Percentiles rank a stretch among this genome's conserved stretches.
phyloP scores from a whole-genome alignment of 2,329 filamentous ascomycete species.

The Amylocarpus encephaloides region DNA sequence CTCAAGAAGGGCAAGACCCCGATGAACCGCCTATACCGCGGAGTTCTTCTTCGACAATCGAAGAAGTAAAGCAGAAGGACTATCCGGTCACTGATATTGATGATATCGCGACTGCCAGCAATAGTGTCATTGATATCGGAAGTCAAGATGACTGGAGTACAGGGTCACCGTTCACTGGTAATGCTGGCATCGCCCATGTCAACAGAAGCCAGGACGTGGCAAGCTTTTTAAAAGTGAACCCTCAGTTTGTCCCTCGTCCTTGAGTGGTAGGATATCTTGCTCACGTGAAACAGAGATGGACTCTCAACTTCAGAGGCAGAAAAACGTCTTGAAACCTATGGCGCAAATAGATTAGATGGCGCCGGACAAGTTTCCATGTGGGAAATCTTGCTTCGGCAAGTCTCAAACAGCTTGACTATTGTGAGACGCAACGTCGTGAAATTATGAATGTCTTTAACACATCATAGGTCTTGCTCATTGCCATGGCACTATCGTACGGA shows the following conservation, averaged over 20 bases:
- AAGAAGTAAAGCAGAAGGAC: conserved; percentile 6
- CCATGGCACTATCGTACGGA: conserved; percentile 63
- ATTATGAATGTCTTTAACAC: background rate
- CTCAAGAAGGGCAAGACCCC: conserved; percentile 13
- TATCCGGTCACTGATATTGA: background rate
- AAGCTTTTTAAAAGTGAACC: conserved; percentile 14
- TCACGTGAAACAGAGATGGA: conserved; percentile 46
- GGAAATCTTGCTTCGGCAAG: conserved; percentile 70
- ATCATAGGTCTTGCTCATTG: conserved; percentile 62
- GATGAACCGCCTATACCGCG: conserved; percentile 18
- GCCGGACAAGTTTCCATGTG: conserved; percentile 66
- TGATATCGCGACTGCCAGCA: conserved; percentile 2
- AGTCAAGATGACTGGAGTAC: conserved; percentile 11
- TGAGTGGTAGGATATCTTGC: background rate
- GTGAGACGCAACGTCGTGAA: conserved; percentile 31
- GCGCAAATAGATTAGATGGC: conserved; percentile 64
- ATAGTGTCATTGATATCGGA: conserved; percentile 4
- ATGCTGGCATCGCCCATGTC: conserved; percentile 29
- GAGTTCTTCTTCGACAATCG: conserved; percentile 2
- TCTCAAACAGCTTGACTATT: conserved; percentile 70
- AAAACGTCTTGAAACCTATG: conserved; percentile 58
- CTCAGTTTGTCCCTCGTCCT: conserved; percentile 16
- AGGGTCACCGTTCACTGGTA: conserved; percentile 7
- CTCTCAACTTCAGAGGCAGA: conserved; percentile 56
- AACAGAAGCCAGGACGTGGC: conserved; percentile 28